A percentile compares a stretch with the other conserved stretches of the same genome.
These are phyloP conservation scores for Hansenula lynferdii DNA, from an alignment of 1,139 yeast genomes.

Conservation along the genomic window DNA sequence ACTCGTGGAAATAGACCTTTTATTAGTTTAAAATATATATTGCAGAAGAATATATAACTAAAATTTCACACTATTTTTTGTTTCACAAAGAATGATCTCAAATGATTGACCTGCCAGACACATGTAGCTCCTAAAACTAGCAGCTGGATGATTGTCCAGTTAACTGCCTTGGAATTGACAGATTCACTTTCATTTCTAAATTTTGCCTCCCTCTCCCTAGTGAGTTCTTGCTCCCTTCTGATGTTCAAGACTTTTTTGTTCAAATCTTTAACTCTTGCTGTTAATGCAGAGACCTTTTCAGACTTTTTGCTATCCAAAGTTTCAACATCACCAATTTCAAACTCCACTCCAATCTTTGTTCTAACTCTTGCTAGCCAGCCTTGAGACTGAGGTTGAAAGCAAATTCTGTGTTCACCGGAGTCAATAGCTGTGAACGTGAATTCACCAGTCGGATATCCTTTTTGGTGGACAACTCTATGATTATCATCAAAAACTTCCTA, in stretches of 20 bases:
- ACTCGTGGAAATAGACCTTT: no score
- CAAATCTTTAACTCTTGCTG: slow-evolving; percentile 47
- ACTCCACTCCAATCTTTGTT: slow-evolving; percentile 40
- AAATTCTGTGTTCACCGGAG: slow-evolving; percentile 68
- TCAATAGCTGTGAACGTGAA: slow-evolving; percentile 67
- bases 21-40: no score
- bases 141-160: slow-evolving; percentile 63
- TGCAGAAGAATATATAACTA: no score
- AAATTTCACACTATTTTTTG: slow-evolving; percentile 56
- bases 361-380: slow-evolving; percentile 51
- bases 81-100: slow-evolving; percentile 60
- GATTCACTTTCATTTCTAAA: slow-evolving; percentile 66
- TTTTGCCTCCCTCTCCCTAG: slow-evolving; percentile 64
- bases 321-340: slow-evolving; percentile 48
- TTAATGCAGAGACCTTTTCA: slow-evolving; percentile 42
- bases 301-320: slow-evolving; percentile 48
- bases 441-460: slow-evolving; percentile 53
- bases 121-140: slow-evolving; percentile 53
- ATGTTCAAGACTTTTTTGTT: slow-evolving; percentile 52
- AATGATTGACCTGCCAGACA: slow-evolving; percentile 62
- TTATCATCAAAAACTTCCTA: slow-evolving; percentile 58
- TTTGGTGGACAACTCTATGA: slow-evolving; percentile 66
- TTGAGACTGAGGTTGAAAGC: slow-evolving; percentile 60
- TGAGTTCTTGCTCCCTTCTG: slow-evolving; percentile 58
- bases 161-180: slow-evolving; percentile 58